Conservation (phyloP, 129 eudicot genomes). For the Ambrosia artemisiifolia region DNA sequence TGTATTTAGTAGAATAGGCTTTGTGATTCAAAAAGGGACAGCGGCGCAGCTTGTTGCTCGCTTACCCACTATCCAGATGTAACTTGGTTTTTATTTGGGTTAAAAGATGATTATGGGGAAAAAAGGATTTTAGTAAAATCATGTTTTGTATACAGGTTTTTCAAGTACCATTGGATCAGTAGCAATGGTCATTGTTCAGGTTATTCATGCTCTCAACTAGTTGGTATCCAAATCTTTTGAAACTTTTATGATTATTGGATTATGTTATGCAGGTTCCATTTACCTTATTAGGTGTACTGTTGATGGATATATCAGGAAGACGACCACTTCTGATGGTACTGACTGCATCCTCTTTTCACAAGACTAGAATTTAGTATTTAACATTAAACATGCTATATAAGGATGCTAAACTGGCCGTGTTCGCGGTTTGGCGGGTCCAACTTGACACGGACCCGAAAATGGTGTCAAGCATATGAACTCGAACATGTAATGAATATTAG, state of each 20-base stretch:
- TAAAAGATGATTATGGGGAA: background rate
- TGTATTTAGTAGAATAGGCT: no score
- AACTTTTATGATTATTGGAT: background rate
- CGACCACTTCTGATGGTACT: constrained; percentile 75
- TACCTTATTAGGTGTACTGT: constrained; percentile 59
- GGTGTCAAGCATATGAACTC: no score
- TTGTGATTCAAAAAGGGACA: no score
- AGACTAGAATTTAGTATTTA: background rate
- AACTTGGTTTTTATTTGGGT: no score
- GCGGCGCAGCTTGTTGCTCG: no score
- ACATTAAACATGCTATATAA: background rate
- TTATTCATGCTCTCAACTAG: constrained; percentile 4
- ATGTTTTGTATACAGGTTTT: constrained; percentile 45
- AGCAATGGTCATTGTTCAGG: constrained; percentile 86
- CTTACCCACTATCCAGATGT: no score
- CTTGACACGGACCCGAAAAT: no score
- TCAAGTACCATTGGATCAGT: constrained; percentile 66
- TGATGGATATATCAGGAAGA: constrained; percentile 85
- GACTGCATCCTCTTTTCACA: background rate
- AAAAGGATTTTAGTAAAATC: background rate
- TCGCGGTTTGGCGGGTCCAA: no score
- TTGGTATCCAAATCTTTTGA: background rate
- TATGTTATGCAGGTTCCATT: constrained; percentile 60
- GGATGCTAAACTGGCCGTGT: no score
- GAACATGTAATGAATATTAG: no score